phyloP scores from a whole-genome alignment of 768 basidiomycete genomes.

The Lactifluus echinatus region DNA sequence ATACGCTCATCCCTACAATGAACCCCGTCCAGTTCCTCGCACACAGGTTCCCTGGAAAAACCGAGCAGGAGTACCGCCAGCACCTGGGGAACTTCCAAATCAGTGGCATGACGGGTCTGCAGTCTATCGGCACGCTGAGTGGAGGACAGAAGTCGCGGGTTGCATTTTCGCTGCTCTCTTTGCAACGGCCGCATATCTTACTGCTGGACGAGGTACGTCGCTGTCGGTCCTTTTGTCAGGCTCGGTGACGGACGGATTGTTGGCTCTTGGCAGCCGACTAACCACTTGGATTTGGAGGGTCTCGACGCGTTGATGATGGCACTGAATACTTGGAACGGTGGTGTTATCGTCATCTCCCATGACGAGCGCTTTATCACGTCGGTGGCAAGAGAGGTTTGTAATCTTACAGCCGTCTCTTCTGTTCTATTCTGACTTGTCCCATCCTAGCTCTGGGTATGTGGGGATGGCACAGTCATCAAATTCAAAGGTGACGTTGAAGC shows the following conservation, averaged over 20 bases:
- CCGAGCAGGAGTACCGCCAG: conserved; percentile 90
- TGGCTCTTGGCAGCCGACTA: conserved; percentile 55
- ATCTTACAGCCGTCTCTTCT: background rate
- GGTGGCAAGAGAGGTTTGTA: conserved; percentile 69
- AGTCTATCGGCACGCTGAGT: conserved; percentile 82
- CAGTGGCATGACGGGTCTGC: conserved; percentile 89
- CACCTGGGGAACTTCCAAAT: conserved; percentile 98
- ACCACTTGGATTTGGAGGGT: conserved; percentile 97
- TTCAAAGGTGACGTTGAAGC: conserved; percentile 86
- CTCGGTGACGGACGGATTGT: background rate
- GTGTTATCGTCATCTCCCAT: conserved; percentile 90
- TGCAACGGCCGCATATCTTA: conserved; percentile 86
- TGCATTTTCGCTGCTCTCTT: conserved; percentile 78
- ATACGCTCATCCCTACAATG: conserved; percentile 74
- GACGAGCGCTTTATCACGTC: conserved; percentile 93
- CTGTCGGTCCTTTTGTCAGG: background rate
- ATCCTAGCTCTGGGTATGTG: conserved; percentile 84
- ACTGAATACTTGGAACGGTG: conserved; percentile 73
- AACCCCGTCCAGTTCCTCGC: conserved; percentile 93
- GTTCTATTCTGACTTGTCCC: conserved; percentile 11
- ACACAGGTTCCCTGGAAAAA: conserved; percentile 85
- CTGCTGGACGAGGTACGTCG: conserved; percentile 80
- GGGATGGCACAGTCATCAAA: conserved; percentile 69
- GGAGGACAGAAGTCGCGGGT: conserved; percentile 97
- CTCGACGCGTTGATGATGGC: conserved; percentile 91